A percentile compares a stretch with the other conserved stretches of the same genome.
phyloP scores from a whole-genome alignment of 2,329 filamentous ascomycete species.

The Aaosphaeria arxii region DNA sequence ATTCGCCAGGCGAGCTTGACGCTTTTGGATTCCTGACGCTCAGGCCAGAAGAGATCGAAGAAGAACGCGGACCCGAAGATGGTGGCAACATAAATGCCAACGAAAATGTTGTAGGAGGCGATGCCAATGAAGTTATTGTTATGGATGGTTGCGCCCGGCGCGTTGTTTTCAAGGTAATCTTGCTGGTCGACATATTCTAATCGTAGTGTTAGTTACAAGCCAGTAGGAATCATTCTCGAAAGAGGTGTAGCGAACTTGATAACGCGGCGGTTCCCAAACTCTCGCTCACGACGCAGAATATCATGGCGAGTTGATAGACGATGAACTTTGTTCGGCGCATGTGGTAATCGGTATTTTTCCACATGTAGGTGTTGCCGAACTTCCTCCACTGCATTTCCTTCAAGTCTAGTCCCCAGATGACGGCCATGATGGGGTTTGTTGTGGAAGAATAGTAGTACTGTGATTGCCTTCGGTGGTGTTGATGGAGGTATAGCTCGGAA shows the following conservation, averaged over 20 bases:
- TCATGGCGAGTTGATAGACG: conserved; percentile 59
- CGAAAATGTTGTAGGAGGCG: conserved; percentile 58
- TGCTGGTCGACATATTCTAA: conserved; percentile 56
- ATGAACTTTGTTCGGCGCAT: conserved; percentile 58
- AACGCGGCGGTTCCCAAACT: conserved; percentile 55
- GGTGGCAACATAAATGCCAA: conserved; percentile 55
- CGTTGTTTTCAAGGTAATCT: conserved; percentile 42
- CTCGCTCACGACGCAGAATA: conserved; percentile 56
- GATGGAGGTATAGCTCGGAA: too few relatives aligned
- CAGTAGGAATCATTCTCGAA: too few relatives aligned
- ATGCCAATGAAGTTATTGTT: conserved; percentile 57
- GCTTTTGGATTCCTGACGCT: conserved; percentile 47
- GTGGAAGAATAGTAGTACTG: too few relatives aligned
- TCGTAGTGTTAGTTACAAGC: not conserved
- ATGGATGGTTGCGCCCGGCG: conserved; percentile 43
- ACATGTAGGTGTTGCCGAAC: conserved; percentile 59
- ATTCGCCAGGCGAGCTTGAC: conserved; percentile 56
- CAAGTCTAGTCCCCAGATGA: conserved; percentile 59
- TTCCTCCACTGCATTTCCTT: conserved; percentile 57
- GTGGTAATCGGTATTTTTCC: conserved; percentile 51
- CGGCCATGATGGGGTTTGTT: conserved; percentile 21
- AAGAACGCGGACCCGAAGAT: conserved; percentile 61
- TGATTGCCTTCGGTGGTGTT: too few relatives aligned
- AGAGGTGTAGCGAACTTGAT: conserved; percentile 41
- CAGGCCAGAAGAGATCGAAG: conserved; percentile 62